Conservation (phyloP, 257 asterid genomes). For the Penstemon newberryi region DNA sequence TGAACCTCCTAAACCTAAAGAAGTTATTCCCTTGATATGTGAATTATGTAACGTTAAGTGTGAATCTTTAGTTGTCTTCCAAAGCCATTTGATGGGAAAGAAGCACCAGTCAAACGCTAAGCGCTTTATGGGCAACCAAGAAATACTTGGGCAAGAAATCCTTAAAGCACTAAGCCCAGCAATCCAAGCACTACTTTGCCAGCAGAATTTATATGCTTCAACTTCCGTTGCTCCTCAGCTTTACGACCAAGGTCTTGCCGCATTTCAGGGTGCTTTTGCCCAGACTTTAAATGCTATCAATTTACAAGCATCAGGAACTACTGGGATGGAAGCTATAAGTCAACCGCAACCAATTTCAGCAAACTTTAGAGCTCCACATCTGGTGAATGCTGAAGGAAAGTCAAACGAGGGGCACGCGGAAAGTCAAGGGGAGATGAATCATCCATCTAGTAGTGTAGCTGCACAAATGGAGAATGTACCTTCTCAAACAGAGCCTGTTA, state of each 20-base stretch:
- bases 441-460: conserved; percentile 3
- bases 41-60: conserved; percentile 61
- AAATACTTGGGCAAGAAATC: conserved; percentile 45
- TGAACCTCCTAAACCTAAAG: conserved; percentile 51
- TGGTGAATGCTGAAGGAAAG: conserved; percentile 9
- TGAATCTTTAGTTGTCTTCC: conserved; percentile 53
- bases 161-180: conserved; percentile 43
- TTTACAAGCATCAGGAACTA: conserved; percentile 21
- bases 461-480: conserved; percentile 18
- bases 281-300: conserved; percentile 13
- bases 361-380: conserved; percentile 1
- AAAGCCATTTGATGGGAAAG: conserved; percentile 63
- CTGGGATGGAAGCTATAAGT: conserved; percentile 16
- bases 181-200: conserved; percentile 37
- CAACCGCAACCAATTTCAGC: conserved; percentile 17
- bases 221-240: conserved; percentile 33
- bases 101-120: conserved; percentile 59
- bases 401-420: conserved; percentile 1
- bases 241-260: conserved; percentile 35
- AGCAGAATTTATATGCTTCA: conserved; percentile 34
- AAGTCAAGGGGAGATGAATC: conserved; percentile 3
- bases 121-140: conserved; percentile 46
- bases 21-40: conserved; percentile 52
- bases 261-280: conserved; percentile 28
- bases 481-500: conserved; percentile 13